Evolutionary conservation across 176 grass and related monocot species (phyloP).

Genomic region (Aegilops sharonensis): DNA sequence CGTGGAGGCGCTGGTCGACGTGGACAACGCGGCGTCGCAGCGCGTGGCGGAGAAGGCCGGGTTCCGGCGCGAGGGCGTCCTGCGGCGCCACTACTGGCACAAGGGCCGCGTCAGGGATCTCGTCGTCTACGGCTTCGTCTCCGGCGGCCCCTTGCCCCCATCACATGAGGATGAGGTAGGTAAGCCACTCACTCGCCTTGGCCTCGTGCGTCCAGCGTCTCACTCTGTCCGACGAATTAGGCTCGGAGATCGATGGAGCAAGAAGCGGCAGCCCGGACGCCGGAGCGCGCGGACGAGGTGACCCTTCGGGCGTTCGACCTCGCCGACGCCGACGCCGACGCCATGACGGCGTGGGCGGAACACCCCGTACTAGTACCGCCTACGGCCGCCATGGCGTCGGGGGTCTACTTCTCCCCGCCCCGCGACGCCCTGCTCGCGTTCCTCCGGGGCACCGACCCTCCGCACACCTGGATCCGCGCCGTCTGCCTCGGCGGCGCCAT

Average conservation of each 20-base stretch:
- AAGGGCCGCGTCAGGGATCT: conserved; percentile 57
- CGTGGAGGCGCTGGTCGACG: conserved; percentile 72
- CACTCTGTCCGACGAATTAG: not conserved
- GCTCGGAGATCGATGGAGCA: not conserved
- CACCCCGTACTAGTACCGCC: conserved; percentile 37
- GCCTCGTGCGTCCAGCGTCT: not conserved
- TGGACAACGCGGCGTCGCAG: conserved; percentile 68
- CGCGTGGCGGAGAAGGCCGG: conserved; percentile 76
- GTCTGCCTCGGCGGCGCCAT: conserved; percentile 53
- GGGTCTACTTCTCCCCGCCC: conserved; percentile 49
- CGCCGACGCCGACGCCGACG: conserved; percentile 65
- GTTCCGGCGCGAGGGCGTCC: conserved; percentile 64
- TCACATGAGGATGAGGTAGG: not conserved
- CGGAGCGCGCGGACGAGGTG: not conserved
- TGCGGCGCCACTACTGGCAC: conserved; percentile 53
- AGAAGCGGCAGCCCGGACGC: not conserved
- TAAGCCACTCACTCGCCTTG: too few species aligned
- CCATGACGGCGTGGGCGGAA: conserved; percentile 67
- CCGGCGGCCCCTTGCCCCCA: not conserved
- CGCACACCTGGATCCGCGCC: conserved; percentile 71
- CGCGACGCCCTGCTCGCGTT: conserved; percentile 48
- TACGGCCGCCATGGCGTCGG: conserved; percentile 54
- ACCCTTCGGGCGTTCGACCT: conserved; percentile 63
- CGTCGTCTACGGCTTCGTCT: conserved; percentile 67
- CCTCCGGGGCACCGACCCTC: conserved; percentile 44